Evolutionary conservation across 345 rosid species (phyloP).

Genomic region (Turnera subulata): DNA sequence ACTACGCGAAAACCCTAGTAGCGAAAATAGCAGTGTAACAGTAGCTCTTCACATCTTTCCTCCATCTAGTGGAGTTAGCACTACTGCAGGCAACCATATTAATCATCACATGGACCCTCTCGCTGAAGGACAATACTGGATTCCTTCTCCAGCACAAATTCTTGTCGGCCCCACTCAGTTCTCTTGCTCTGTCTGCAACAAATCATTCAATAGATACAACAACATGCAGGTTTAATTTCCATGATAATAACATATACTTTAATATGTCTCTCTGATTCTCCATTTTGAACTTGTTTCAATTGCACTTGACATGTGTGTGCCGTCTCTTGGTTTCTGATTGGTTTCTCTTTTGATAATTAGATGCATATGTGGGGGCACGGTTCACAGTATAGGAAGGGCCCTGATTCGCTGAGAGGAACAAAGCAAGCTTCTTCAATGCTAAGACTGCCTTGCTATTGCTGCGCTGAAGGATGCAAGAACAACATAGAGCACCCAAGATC

Average conservation of each 20-base stretch:
- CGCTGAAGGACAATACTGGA: slow-evolving; percentile 68
- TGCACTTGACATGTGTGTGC: not conserved
- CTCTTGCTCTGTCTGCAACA: slow-evolving; percentile 84
- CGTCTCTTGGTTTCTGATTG: not conserved
- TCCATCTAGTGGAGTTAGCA: slow-evolving; percentile 24
- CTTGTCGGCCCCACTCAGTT: slow-evolving; percentile 94
- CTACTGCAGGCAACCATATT: slow-evolving; percentile 30
- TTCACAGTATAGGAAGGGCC: slow-evolving; percentile 18
- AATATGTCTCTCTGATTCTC: too few relatives aligned
- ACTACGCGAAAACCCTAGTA: slow-evolving; percentile 11
- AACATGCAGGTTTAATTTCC: slow-evolving; percentile 73
- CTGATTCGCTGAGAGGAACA: slow-evolving; percentile 18
- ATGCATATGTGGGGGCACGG: slow-evolving; percentile 35
- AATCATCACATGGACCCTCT: slow-evolving; percentile 22
- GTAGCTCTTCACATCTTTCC: slow-evolving; percentile 73
- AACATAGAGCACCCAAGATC: slow-evolving; percentile 25
- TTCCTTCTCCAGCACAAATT: slow-evolving; percentile 81
- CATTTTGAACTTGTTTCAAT: not conserved
- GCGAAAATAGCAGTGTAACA: slow-evolving; percentile 45
- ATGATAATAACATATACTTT: not conserved
- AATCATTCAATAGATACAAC: slow-evolving; percentile 83
- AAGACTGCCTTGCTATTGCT: slow-evolving; percentile 24
- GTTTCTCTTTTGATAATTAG: not conserved
- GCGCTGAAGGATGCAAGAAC: slow-evolving; percentile 26
- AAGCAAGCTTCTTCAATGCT: slow-evolving; percentile 16